phyloP scores from a whole-genome alignment of 306 rosid species.

The Castanopsis chinensis region DNA sequence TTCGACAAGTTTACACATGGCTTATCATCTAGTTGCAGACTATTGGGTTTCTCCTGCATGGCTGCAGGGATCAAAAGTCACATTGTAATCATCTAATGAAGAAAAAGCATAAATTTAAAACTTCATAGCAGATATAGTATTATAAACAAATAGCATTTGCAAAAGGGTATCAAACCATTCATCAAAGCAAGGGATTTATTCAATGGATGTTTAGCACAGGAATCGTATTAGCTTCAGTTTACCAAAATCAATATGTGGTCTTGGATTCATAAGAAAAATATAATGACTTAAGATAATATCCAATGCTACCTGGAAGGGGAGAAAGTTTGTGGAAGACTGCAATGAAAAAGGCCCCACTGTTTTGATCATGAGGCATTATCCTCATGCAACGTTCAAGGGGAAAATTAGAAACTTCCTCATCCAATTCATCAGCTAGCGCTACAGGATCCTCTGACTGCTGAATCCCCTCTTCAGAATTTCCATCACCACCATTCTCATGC shows the following conservation, averaged over 20 bases:
- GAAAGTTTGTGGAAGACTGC: conserved; percentile 84
- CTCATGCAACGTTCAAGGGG: conserved; percentile 89
- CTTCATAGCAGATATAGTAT: background rate
- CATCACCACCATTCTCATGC: conserved; percentile 32
- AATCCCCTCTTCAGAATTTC: conserved; percentile 40
- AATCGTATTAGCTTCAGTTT: background rate
- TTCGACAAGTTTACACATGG: conserved; percentile 24
- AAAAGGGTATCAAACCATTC: background rate
- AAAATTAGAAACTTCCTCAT: conserved; percentile 65
- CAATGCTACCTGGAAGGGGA: conserved; percentile 68
- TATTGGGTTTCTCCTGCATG: conserved; percentile 41
- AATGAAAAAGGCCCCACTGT: conserved; percentile 92
- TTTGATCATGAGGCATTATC: conserved; percentile 95
- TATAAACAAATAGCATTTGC: background rate
- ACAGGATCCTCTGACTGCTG: conserved; percentile 34
- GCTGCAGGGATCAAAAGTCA: conserved; percentile 37
- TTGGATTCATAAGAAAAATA: background rate
- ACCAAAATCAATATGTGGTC: background rate
- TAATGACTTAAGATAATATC: background rate
- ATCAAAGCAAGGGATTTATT: background rate
- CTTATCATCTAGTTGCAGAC: conserved; percentile 17
- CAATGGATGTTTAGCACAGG: background rate
- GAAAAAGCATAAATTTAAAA: conserved; percentile 15
- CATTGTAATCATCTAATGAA: conserved; percentile 1
- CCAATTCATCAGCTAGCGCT: conserved; percentile 24